Evolutionary conservation across 257 asterid species (phyloP).

Genomic region (Perilla frutescens): DNA sequence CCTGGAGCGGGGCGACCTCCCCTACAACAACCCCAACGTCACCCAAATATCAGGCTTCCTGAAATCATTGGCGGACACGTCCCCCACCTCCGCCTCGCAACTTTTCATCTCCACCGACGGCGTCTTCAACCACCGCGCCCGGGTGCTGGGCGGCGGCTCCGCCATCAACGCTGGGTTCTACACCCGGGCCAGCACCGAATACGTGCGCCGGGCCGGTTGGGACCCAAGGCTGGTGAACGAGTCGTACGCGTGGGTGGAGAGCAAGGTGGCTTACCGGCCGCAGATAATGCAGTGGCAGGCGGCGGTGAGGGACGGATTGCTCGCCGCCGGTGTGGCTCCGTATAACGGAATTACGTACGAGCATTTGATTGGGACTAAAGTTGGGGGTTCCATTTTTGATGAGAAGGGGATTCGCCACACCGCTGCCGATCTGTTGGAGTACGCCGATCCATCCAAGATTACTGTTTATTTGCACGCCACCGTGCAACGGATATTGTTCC

Average conservation of each 20-base stretch:
- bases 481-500: conserved; percentile 58
- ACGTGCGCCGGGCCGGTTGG: conserved; percentile 60
- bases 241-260: conserved; percentile 86
- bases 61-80: conserved; percentile 48
- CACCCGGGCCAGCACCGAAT: conserved; percentile 56
- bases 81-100: conserved; percentile 73
- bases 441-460: conserved; percentile 56
- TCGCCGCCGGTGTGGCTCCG: conserved; percentile 68
- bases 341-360: conserved; percentile 57
- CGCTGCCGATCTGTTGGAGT: conserved; percentile 81
- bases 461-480: conserved; percentile 61
- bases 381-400: conserved; percentile 80
- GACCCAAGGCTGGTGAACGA: conserved; percentile 52
- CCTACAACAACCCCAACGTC: conserved; percentile 68
- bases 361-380: conserved; percentile 72
- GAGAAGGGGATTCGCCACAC: conserved; percentile 66
- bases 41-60: conserved; percentile 53
- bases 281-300: conserved; percentile 66
- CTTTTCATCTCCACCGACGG: conserved; percentile 83
- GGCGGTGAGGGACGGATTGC: conserved; percentile 68
- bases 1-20: conserved; percentile 83
- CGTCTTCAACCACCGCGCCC: conserved; percentile 80
- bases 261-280: conserved; percentile 69
- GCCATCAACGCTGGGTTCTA: conserved; percentile 89
- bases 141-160: conserved; percentile 82